Evolutionary conservation across 2,329 filamentous ascomycete species (phyloP), one percentile per base, ranked within the genome.

Genomic region (Penicillium sp.): DNA sequence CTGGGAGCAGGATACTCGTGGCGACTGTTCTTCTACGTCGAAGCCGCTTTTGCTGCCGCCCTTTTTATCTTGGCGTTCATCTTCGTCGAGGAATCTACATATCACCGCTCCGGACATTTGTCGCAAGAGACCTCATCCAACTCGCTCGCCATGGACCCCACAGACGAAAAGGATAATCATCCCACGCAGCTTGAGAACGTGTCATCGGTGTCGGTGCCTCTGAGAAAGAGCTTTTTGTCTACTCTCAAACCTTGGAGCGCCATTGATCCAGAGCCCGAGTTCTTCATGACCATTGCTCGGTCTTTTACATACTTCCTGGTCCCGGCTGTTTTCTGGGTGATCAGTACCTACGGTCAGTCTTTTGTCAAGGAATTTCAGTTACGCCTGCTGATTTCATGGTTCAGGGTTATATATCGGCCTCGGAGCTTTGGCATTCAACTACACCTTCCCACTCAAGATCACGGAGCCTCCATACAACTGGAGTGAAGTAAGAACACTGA

Each of bases 1-100:
- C 76, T 85, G 6, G 75, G 77, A 0, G 81, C 75, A 1, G 79
- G 79, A 9, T 78, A 81, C 60, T 82, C 80, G 6, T 85, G 81
- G 81, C 73, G 79, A 14, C 75, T 84, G 0, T 85, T 81, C 70
- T 85, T 84, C 71, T 84, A 83, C 62, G 81, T 84, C 48, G 76
- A 79, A 54, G 75, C 81, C 43, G 82, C 80, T 2, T 84, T 85
- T 46, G 74, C 77, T 2, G 68, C 67, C 8, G 66, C 65, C 5
- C 63, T 71, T 43, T 68, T 72, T 52, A 68, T 82, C 39, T 57
- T 78, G 7, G 74, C 79, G 0, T 82, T 84, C 61, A 69, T 85
- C 52, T 80, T 85, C 59, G 80, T 83, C 54, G 82, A 85, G 56
- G 82, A 86, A 62, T 82, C 81, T 6, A 77, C 77, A 13, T 85